Evolutionary conservation across 805 yeast genomes (phyloP), one percentile per base, ranked within the genome.

Genomic region (Clavispora vitiphila): DNA sequence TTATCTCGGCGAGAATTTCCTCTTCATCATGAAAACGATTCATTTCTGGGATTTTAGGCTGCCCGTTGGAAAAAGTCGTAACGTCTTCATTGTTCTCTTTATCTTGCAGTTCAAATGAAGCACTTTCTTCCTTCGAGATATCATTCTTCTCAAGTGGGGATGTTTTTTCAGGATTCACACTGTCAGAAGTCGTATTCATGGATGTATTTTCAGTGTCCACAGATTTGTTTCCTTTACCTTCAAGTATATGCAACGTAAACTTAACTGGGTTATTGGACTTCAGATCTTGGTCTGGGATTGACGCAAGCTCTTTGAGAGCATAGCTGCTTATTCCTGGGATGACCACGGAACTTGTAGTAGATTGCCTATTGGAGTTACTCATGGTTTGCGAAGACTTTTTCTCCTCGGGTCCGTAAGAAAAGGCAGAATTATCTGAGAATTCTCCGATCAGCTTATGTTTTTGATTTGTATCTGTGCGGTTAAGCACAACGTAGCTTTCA

Each of bases 251-350:
- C 50, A 90, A 67, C 0, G 98, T 89, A 36, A 80, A 78, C 39
- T 72, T 74, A 11, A 89, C 68, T 0, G 96, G 96, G 60, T 87
- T 86, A 14, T 74, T 78, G 22, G 72, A 77, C 30, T 67, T 71
- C 32, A 76, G 66, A 0, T 81, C 72, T 36, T 83, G 89, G 58
- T 91, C 96, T 0, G 96, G 91, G 38, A 90, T 79, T 5, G 85
- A 84, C 1, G 95, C 95, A 37, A 89, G 71, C 54, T 82, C 87
- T 32, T 67, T 65, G 36, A 70, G 56, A 5, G 66, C 69, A 46
- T 55, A 60, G 41, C 55, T 65, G 50, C 70, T 67, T 15, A 70
- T 69, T 2, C 74, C 75, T 1, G 83, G 84, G 35, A 85, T 80
- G 2, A 80, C 83, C 4, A 73, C 76, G 2, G 70, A 64, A 27